phyloP scores from a whole-genome alignment of 2,329 filamentous ascomycete genomes.

The Pestalotiopsis sp. region DNA sequence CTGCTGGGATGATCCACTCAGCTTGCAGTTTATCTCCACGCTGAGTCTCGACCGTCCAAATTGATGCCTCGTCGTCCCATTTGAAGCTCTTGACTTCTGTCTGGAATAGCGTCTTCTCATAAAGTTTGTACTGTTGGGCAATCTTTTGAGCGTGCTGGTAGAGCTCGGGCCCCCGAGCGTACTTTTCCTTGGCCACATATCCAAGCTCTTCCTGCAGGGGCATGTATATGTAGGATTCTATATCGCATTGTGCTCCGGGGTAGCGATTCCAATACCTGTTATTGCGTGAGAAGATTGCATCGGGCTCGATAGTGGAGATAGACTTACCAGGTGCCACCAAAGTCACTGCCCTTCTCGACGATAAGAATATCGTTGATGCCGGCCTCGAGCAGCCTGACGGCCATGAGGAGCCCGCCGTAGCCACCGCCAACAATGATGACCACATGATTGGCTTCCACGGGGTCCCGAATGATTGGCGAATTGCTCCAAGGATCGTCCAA shows the following conservation, averaged over 20 bases:
- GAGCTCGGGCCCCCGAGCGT: constrained; percentile 43
- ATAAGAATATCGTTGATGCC: not conserved
- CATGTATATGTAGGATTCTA: constrained; percentile 50
- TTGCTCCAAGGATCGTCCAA: not conserved
- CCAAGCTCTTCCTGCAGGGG: constrained; percentile 49
- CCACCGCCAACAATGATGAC: not conserved
- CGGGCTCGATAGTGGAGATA: not conserved
- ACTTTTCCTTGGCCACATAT: constrained; percentile 49
- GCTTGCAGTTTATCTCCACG: not conserved
- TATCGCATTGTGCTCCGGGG: constrained; percentile 48
- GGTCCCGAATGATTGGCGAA: not conserved
- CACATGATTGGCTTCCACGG: not conserved
- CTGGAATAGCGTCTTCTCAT: constrained; percentile 38
- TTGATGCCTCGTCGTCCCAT: constrained; percentile 39
- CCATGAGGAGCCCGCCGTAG: not conserved
- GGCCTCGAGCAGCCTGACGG: not conserved
- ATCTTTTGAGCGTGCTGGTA: constrained; percentile 41
- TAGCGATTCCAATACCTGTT: constrained; percentile 49
- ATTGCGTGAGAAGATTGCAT: not conserved
- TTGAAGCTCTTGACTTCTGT: constrained; percentile 36
- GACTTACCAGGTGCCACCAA: not conserved
- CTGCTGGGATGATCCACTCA: not conserved
- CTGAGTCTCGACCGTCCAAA: not conserved
- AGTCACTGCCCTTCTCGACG: not conserved
- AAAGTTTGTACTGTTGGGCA: constrained; percentile 39